Conservation (phyloP, 306 rosid genomes). For the Psophocarpus tetragonolobus region DNA sequence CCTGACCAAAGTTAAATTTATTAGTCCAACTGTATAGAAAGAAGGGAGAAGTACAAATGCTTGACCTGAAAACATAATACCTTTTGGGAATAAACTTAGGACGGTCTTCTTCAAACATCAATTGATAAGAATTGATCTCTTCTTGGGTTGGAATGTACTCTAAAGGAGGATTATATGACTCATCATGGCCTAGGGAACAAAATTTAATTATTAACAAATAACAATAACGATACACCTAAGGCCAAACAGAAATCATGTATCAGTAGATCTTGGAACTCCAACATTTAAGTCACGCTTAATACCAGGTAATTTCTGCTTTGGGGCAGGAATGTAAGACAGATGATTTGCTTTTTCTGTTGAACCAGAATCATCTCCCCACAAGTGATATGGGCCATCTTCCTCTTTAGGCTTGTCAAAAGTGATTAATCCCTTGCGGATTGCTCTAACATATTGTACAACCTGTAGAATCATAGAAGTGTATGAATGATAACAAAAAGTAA, state of each 20-base stretch:
- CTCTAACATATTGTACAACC: conserved; percentile 77
- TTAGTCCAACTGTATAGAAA: conserved; percentile 27
- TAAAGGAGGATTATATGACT: conserved; percentile 89
- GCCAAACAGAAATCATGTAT: conserved; percentile 4
- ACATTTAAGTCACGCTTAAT: conserved; percentile 18
- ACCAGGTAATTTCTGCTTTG: conserved; percentile 92
- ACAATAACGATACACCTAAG: conserved; percentile 11
- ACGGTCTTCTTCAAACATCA: conserved; percentile 89
- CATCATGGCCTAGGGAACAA: conserved; percentile 74
- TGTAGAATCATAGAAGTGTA: conserved; percentile 40
- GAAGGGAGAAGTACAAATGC: not conserved
- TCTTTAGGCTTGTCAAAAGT: conserved; percentile 79
- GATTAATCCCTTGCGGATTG: conserved; percentile 77
- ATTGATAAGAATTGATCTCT: conserved; percentile 80
- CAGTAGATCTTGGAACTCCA: conserved; percentile 11
- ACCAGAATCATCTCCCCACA: conserved; percentile 89
- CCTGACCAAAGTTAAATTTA: conserved; percentile 44
- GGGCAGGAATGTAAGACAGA: conserved; percentile 90
- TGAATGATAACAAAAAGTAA: conserved; percentile 33
- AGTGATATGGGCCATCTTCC: conserved; percentile 63
- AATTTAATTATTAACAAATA: not conserved
- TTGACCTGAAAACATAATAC: conserved; percentile 38
- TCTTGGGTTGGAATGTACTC: conserved; percentile 96
- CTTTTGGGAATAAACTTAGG: conserved; percentile 88
- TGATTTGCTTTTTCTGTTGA: conserved; percentile 60